Percentiles rank a stretch among this genome's conserved stretches.
Evolutionary conservation across 495 filamentous ascomycete genomes (phyloP).

Genomic region (Apiosordaria backusii): DNA sequence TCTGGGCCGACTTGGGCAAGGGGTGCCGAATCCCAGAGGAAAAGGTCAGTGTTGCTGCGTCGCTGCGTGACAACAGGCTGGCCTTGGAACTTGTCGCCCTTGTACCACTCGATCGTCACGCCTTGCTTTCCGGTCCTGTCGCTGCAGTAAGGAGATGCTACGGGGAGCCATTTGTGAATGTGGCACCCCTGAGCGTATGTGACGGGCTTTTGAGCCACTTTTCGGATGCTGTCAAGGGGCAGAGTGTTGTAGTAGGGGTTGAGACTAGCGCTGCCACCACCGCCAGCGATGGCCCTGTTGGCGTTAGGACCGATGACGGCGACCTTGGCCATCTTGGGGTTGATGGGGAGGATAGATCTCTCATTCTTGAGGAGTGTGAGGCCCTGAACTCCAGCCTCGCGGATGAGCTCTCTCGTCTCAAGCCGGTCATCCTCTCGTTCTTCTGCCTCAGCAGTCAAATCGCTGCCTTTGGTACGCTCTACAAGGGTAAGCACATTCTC

Average conservation of each 20-base stretch:
- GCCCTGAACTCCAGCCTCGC: conserved; percentile 66
- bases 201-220: conserved; percentile 45
- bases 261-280: conserved; percentile 76
- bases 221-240: conserved; percentile 54
- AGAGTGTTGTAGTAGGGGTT: conserved; percentile 72
- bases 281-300: conserved; percentile 70
- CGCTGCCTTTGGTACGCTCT: conserved; percentile 58
- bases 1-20: conserved; percentile 52
- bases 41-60: conserved; percentile 59
- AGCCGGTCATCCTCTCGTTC: conserved; percentile 63
- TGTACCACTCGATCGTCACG: conserved; percentile 60
- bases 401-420: conserved; percentile 64
- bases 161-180: conserved; percentile 62
- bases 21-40: conserved; percentile 67
- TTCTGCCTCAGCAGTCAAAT: conserved; percentile 56
- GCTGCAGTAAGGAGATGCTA: conserved; percentile 57
- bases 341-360: conserved; percentile 61
- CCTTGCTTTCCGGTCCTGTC: conserved; percentile 54
- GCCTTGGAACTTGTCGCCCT: conserved; percentile 59
- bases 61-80: conserved; percentile 51
- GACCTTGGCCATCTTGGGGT: conserved; percentile 56
- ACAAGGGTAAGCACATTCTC: conserved; percentile 67
- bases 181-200: conserved; percentile 54
- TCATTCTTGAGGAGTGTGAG: conserved; percentile 80
- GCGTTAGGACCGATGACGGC: conserved; percentile 83